Conservation (phyloP, 129 eudicot genomes). For the Kitagawia praeruptora region DNA sequence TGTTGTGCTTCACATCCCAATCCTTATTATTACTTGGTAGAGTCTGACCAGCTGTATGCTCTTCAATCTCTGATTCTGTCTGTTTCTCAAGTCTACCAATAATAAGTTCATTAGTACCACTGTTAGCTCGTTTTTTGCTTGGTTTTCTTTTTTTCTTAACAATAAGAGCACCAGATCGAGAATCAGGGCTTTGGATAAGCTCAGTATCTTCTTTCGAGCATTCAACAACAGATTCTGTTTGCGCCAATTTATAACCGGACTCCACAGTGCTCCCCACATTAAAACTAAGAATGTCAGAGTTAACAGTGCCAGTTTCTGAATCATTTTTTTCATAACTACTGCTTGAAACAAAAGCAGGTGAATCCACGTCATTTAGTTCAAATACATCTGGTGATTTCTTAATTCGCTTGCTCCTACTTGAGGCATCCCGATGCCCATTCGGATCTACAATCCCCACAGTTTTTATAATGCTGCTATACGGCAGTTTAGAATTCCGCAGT, state of each 20-base stretch:
- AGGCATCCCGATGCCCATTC: constrained; percentile 31
- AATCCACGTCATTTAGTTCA: constrained; percentile 23
- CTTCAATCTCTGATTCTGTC: constrained; percentile 22
- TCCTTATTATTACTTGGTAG: constrained; percentile 24
- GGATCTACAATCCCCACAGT: constrained; percentile 25
- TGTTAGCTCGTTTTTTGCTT: constrained; percentile 43
- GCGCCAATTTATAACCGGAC: constrained; percentile 37
- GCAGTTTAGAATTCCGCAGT: constrained; percentile 19
- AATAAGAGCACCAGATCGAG: constrained; percentile 40
- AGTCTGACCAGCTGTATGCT: constrained; percentile 19
- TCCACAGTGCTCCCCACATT: constrained; percentile 50
- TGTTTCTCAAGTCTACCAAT: constrained; percentile 20
- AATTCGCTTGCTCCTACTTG: constrained; percentile 42
- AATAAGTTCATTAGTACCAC: constrained; percentile 24
- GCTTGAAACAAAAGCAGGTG: constrained; percentile 32
- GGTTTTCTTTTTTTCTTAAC: constrained; percentile 75
- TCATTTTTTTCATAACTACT: constrained; percentile 45
- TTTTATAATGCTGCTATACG: constrained; percentile 20
- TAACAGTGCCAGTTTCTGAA: constrained; percentile 43
- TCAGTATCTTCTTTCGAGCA: constrained; percentile 36
- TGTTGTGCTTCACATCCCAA: constrained; percentile 20
- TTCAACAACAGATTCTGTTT: constrained; percentile 29
- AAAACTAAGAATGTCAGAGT: constrained; percentile 42
- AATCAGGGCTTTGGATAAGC: constrained; percentile 49
- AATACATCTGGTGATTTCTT: constrained; percentile 46